Evolutionary conservation across 768 basidiomycete genomes (phyloP).

Genomic region (Pseudohyphozyma bogoriensis): DNA sequence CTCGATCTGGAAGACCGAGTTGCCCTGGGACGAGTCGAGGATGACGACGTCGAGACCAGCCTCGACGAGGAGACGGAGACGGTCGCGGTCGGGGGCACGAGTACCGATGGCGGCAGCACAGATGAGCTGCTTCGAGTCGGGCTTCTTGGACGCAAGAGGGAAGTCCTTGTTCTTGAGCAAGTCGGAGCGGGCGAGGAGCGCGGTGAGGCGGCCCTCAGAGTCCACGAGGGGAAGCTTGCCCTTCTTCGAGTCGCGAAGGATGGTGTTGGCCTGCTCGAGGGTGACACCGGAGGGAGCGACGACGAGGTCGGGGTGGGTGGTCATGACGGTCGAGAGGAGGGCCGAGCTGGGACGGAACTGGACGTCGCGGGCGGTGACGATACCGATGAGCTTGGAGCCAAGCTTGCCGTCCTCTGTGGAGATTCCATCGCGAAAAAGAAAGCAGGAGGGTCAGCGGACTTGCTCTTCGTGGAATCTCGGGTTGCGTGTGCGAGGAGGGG

Average conservation of each 20-base stretch:
- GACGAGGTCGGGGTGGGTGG: slow-evolving; percentile 56
- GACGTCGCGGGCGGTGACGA: slow-evolving; percentile 90
- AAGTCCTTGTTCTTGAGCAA: slow-evolving; percentile 94
- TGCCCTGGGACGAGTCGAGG: slow-evolving; percentile 93
- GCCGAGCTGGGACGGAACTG: slow-evolving; percentile 70
- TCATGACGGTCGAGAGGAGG: slow-evolving; percentile 77
- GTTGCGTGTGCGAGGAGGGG: background rate
- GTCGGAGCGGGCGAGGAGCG: slow-evolving; percentile 91
- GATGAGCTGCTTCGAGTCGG: slow-evolving; percentile 84
- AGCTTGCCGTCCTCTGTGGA: slow-evolving; percentile 66
- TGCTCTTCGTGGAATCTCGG: background rate
- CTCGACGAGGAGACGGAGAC: slow-evolving; percentile 73
- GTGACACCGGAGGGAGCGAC: slow-evolving; percentile 82
- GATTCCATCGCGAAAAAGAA: too few species aligned
- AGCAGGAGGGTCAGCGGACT: background rate
- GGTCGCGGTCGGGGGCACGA: slow-evolving; percentile 72
- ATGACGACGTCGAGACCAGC: slow-evolving; percentile 92
- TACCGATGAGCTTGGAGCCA: slow-evolving; percentile 87
- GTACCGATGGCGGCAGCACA: slow-evolving; percentile 94
- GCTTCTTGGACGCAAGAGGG: slow-evolving; percentile 85
- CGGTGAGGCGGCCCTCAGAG: slow-evolving; percentile 53
- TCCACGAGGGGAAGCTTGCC: slow-evolving; percentile 88
- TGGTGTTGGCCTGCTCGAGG: slow-evolving; percentile 78
- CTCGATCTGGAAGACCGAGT: slow-evolving; percentile 83
- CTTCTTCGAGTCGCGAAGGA: slow-evolving; percentile 92